These are phyloP conservation scores for Neurospora sp. DNA, from an alignment of 495 filamentous ascomycete species.

Conservation along the genomic window DNA sequence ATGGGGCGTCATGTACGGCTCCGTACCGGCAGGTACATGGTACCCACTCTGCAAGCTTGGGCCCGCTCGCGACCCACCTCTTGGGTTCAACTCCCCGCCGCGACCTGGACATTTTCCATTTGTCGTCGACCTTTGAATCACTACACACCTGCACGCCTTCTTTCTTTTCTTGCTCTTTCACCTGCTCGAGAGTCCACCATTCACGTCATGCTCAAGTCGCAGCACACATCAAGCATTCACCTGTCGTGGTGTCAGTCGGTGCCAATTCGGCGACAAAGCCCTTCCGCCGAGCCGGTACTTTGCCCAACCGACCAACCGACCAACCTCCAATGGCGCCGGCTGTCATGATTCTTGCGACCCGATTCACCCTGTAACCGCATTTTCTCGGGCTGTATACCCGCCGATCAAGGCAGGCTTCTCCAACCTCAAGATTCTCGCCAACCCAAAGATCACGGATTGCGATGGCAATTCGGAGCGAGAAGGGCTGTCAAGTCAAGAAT, in stretches of 20 bases:
- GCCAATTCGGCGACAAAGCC: background rate
- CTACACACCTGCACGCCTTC: background rate
- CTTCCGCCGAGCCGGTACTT: background rate
- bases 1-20: background rate
- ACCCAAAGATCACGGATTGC: background rate
- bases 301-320: background rate
- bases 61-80: slow-evolving; percentile 11
- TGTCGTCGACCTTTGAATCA: background rate
- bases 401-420: background rate
- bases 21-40: slow-evolving; percentile 3
- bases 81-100: slow-evolving; percentile 10
- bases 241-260: background rate
- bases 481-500: background rate
- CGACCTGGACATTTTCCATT: background rate
- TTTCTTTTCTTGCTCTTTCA: background rate
- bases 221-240: background rate
- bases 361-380: background rate
- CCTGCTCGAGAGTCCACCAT: background rate
- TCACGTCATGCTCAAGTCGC: background rate
- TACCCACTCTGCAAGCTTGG: slow-evolving; percentile 5
- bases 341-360: background rate
- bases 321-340: background rate
- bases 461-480: background rate
- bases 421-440: background rate
- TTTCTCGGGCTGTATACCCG: background rate